Evolutionary conservation across 2,329 filamentous ascomycete species (phyloP).

Genomic region (Phaeosphaeria sp.): DNA sequence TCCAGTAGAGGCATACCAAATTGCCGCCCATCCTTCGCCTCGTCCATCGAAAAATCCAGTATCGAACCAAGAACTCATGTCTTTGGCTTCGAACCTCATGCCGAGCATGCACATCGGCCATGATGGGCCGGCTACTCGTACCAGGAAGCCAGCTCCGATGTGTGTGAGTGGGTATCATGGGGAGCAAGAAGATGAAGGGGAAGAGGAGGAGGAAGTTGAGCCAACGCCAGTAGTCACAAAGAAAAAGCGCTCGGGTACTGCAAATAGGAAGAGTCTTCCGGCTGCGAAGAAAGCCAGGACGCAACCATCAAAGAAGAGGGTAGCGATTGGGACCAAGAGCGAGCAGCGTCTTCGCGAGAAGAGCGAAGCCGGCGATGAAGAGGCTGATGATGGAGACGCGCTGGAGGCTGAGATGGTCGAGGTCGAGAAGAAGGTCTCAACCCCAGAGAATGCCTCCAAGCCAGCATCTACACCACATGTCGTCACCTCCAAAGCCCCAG

Average conservation of each 20-base stretch:
- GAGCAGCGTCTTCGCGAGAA: background rate
- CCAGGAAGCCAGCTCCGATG: background rate
- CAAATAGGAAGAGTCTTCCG: background rate
- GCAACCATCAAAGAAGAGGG: background rate
- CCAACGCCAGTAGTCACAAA: background rate
- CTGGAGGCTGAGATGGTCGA: no score
- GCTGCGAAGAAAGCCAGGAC: background rate
- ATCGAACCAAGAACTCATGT: background rate
- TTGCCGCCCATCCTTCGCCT: background rate
- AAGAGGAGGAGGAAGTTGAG: background rate
- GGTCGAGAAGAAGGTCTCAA: no score
- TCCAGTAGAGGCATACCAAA: background rate
- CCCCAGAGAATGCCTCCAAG: no score
- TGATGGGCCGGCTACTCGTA: background rate
- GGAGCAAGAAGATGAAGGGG: background rate
- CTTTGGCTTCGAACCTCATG: background rate
- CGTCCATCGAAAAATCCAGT: background rate
- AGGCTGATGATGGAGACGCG: background rate
- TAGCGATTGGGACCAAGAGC: background rate
- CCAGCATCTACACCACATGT: no score
- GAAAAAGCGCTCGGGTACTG: background rate
- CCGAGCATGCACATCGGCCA: conserved; percentile 2
- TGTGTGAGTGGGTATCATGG: background rate
- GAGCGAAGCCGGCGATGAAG: background rate
- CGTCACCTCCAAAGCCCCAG: background rate